Conservation (phyloP, 805 yeast genomes). For the Dipodascopsis uninucleata region DNA sequence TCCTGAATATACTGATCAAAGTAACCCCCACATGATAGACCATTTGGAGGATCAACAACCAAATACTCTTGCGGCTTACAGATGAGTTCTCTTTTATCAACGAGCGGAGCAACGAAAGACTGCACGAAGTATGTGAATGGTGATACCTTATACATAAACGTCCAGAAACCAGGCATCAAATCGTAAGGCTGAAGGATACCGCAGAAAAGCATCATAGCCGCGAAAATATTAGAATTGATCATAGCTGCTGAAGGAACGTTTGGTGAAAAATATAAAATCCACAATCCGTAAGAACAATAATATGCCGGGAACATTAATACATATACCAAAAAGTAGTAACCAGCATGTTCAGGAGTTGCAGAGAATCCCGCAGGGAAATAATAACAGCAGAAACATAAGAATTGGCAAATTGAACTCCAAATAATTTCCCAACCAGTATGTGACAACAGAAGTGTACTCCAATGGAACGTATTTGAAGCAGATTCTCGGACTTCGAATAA, state of each 20-base stretch:
- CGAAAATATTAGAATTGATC: slow-evolving; percentile 51
- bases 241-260: slow-evolving; percentile 67
- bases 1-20: slow-evolving; percentile 48
- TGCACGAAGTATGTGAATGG: slow-evolving; percentile 68
- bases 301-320: slow-evolving; percentile 50
- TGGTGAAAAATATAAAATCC: slow-evolving; percentile 55
- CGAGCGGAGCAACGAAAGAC: slow-evolving; percentile 46
- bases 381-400: slow-evolving; percentile 51
- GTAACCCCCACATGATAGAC: slow-evolving; percentile 68
- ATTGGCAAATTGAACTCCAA: slow-evolving; percentile 47
- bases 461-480: too few relatives aligned
- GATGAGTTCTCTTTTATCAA: slow-evolving; percentile 49
- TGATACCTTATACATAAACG: slow-evolving; percentile 70
- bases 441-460: slow-evolving; percentile 47
- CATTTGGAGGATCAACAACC: slow-evolving; percentile 51
- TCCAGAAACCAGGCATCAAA: slow-evolving; percentile 77
- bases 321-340: slow-evolving; percentile 48
- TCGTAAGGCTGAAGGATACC: slow-evolving; percentile 59
- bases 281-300: slow-evolving; percentile 50
- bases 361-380: slow-evolving; percentile 48
- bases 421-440: slow-evolving; percentile 60
- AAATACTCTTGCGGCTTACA: slow-evolving; percentile 51
- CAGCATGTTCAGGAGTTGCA: slow-evolving; percentile 36
- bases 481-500: too few relatives aligned
- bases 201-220: slow-evolving; percentile 60